A percentile compares a stretch with the other conserved stretches of the same genome.
These are phyloP conservation scores for Lichtheimia ramosa DNA, from an alignment of 371 early-diverging fungal genomes.

Conservation along the genomic window DNA sequence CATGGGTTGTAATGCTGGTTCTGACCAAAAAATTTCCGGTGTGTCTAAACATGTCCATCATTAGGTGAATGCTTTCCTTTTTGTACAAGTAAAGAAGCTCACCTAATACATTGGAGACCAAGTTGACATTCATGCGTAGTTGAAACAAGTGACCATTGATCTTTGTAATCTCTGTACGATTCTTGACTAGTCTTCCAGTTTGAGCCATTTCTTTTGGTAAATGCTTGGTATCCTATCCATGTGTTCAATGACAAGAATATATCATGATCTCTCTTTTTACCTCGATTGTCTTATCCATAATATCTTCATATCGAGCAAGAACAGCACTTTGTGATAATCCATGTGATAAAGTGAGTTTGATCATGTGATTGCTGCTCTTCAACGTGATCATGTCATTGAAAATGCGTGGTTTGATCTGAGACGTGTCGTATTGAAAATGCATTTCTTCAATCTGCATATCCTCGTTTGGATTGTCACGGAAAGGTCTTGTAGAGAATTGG, in stretches of 20 bases:
- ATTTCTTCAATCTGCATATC: slow-evolving; percentile 93
- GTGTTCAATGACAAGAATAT: background rate
- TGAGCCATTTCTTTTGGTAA: slow-evolving; percentile 53
- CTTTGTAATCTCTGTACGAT: slow-evolving; percentile 72
- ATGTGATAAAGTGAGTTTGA: slow-evolving; percentile 74
- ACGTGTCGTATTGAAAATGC: slow-evolving; percentile 82
- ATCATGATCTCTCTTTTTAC: slow-evolving; percentile 12
- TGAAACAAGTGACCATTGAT: slow-evolving; percentile 77
- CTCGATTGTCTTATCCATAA: slow-evolving; percentile 70
- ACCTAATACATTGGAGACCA: slow-evolving; percentile 57
- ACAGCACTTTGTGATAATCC: slow-evolving; percentile 71
- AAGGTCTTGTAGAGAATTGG: slow-evolving; percentile 44
- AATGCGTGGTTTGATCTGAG: slow-evolving; percentile 56
- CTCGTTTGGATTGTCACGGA: slow-evolving; percentile 54
- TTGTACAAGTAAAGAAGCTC: background rate
- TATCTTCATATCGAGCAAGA: slow-evolving; percentile 68
- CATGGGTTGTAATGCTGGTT: slow-evolving; percentile 54
- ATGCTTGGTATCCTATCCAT: slow-evolving; percentile 44
- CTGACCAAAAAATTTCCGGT: slow-evolving; percentile 60
- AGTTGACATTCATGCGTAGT: slow-evolving; percentile 57
- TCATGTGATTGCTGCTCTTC: slow-evolving; percentile 74
- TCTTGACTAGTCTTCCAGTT: slow-evolving; percentile 48
- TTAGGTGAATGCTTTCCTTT: background rate
- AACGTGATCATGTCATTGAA: slow-evolving; percentile 78
- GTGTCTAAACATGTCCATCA: slow-evolving; percentile 30